Evolutionary conservation across 164 flowering plant genomes (phyloP).

Genomic region (Piper betle): DNA sequence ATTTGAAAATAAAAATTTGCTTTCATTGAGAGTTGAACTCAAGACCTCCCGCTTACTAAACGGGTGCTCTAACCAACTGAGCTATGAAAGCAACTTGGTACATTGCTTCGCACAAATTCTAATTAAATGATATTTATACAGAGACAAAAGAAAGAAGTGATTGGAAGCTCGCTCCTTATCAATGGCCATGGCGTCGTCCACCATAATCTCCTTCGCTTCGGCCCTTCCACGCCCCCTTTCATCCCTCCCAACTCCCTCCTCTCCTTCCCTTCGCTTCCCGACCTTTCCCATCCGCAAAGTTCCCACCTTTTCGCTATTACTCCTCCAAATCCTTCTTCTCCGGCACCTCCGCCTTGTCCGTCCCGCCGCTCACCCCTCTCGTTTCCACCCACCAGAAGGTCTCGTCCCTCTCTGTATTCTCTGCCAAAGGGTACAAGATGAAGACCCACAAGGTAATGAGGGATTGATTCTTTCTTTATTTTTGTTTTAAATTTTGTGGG

Average conservation of each 20-base stretch:
- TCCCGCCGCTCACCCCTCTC: constrained; percentile 14
- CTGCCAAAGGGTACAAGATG: constrained; percentile 85
- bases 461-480: background rate
- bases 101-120: background rate
- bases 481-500: background rate
- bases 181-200: constrained; percentile 27
- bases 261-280: constrained; percentile 13
- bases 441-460: constrained; percentile 75
- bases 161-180: background rate
- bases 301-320: constrained; percentile 24
- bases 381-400: constrained; percentile 15
- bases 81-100: constrained; percentile 24
- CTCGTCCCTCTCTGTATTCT: constrained; percentile 31
- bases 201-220: constrained; percentile 15
- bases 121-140: background rate
- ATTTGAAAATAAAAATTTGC: too few species aligned
- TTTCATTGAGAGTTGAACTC: constrained; percentile 30
- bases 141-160: background rate
- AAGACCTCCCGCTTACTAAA: constrained; percentile 99
- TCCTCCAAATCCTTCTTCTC: constrained; percentile 35
- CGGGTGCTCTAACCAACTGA: constrained; percentile 99
- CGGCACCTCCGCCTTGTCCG: constrained; percentile 16
- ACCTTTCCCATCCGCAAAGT: constrained; percentile 11
- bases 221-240: too few species aligned
- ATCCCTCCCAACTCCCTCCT: constrained; percentile 11